Evolutionary conservation across 495 filamentous ascomycete species (phyloP).

Genomic region (Bacidia gigantensis): DNA sequence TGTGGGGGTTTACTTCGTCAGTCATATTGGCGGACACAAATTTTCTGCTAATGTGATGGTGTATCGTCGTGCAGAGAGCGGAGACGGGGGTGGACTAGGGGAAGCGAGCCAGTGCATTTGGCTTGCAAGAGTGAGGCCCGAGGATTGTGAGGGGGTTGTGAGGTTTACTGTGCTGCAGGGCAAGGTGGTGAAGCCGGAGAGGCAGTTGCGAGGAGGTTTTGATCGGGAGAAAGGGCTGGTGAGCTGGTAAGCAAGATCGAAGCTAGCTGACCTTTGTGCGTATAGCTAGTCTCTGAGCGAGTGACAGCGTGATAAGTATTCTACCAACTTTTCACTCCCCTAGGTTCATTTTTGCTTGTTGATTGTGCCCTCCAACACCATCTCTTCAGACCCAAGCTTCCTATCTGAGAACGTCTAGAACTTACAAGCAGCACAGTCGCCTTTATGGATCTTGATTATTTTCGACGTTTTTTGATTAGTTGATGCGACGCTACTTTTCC

Average conservation of each 20-base stretch:
- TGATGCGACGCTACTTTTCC: neutral
- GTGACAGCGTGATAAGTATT: too few species aligned
- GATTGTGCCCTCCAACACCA: too few species aligned
- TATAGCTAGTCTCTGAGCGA: too few species aligned
- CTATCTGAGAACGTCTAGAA: too few species aligned
- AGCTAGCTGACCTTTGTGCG: too few species aligned
- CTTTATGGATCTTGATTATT: too few species aligned
- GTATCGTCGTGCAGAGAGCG: constrained; percentile 53
- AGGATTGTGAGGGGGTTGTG: constrained; percentile 91
- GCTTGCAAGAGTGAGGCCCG: constrained; percentile 75
- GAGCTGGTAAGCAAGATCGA: constrained; percentile 55
- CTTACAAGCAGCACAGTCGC: too few species aligned
- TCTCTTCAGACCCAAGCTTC: too few species aligned
- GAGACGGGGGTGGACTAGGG: constrained; percentile 28
- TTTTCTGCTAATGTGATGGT: constrained; percentile 87
- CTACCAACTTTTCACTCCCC: neutral
- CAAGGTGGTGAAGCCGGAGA: constrained; percentile 77
- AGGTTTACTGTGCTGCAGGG: constrained; percentile 82
- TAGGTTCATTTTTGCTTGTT: neutral
- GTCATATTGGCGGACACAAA: constrained; percentile 90
- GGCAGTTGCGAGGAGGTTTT: constrained; percentile 80
- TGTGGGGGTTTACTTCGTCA: constrained; percentile 90
- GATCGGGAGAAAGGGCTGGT: constrained; percentile 63
- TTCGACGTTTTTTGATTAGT: too few species aligned
- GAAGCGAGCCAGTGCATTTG: constrained; percentile 81